Evolutionary conservation across 2,329 filamentous ascomycete species (phyloP).

Genomic region (Cryphonectria radicalis): DNA sequence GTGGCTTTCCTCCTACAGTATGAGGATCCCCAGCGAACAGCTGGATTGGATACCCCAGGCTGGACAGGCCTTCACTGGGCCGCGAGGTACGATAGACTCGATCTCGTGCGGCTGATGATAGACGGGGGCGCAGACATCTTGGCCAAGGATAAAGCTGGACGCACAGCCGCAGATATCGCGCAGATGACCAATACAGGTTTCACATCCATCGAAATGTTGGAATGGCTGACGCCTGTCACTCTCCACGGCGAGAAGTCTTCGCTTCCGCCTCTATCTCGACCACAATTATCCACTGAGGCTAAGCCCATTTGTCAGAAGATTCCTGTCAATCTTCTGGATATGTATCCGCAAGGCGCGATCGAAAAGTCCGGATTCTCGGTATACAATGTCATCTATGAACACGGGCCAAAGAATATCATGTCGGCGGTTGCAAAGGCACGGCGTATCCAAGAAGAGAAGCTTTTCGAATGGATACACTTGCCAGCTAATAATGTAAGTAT

Average conservation of each 20-base stretch:
- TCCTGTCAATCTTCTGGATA: background rate
- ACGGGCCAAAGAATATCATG: background rate
- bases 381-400: background rate
- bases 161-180: background rate
- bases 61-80: constrained; percentile 5
- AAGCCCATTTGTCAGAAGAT: background rate
- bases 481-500: background rate
- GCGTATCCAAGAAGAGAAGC: background rate
- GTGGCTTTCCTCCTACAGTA: background rate
- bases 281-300: background rate
- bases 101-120: background rate
- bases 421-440: background rate
- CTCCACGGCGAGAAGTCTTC: background rate
- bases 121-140: background rate
- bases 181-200: background rate
- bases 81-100: background rate
- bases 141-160: background rate
- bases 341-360: background rate
- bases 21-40: background rate
- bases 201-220: background rate
- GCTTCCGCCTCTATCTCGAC: background rate
- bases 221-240: background rate
- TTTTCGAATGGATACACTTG: background rate
- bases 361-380: background rate
- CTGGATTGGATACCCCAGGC: background rate